phyloP scores from a whole-genome alignment of 106 monocot species.

The Gastrodia elata region DNA sequence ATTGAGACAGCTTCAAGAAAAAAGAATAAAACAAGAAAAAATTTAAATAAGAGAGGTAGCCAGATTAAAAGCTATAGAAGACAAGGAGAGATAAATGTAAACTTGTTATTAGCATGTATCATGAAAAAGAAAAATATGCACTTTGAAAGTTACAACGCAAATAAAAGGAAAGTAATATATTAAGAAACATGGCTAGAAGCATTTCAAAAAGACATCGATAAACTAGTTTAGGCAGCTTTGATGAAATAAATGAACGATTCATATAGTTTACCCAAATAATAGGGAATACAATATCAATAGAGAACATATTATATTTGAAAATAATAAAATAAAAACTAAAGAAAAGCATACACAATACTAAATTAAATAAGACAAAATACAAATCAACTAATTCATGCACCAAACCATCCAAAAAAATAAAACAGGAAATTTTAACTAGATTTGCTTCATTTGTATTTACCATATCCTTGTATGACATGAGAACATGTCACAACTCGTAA shows the following conservation, averaged over 20 bases:
- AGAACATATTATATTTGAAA: background rate
- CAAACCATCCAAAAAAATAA: background rate
- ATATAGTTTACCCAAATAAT: background rate
- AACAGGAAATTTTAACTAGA: background rate
- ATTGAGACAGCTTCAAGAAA: no score
- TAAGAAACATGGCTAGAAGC: background rate
- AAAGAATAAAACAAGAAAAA: no score
- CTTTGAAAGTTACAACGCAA: background rate
- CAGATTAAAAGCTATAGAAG: background rate
- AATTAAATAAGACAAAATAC: background rate
- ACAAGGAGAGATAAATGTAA: background rate
- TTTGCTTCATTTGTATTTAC: constrained; percentile 23
- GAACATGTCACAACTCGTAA: constrained; percentile 54
- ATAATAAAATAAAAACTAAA: background rate
- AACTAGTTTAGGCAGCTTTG: background rate
- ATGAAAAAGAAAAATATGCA: background rate
- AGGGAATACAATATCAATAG: background rate
- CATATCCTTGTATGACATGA: constrained; percentile 88
- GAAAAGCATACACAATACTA: background rate
- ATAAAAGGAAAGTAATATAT: background rate
- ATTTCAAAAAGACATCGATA: background rate
- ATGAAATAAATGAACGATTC: background rate
- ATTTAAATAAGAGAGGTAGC: background rate
- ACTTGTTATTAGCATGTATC: background rate
- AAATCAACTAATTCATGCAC: background rate